Base-by-base conservation (phyloP, 495 filamentous ascomycete genomes). In the Pyrenula aspistea region DNA sequence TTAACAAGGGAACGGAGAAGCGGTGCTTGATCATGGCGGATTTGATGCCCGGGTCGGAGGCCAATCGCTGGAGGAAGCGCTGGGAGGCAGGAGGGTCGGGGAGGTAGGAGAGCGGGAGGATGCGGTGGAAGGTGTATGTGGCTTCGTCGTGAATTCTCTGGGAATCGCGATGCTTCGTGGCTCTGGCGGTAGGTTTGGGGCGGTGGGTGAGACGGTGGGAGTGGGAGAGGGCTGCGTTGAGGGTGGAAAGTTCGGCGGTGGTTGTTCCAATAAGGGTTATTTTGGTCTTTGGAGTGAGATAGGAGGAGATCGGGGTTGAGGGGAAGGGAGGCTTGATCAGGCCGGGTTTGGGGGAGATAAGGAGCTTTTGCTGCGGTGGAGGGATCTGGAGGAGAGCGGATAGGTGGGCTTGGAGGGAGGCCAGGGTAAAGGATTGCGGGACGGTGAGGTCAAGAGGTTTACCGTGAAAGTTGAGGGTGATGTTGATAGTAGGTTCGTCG, bases 1-100 rank as follows among this genome's bases (percentile, higher is more conserved):
- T 95, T 2, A 98, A 76, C 19, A 96, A 68, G 0, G 83, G 83
- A n/a, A 98, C 93, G 51, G 78, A 80, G 75, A 93, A 96, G 50
- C 82, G 79, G 73, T 96, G 90, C 56, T 81, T 81, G 10, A 77
- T 69, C 93, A 98, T 98, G 15, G 83, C 77, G 22, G 83, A 71
- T 57, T 81, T 81, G 71, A 98, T 93, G 47, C 93, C 93, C 0
- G 89, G 83, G 74, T 98, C 93, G 56, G 81, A 76, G 60, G 81
- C 80, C 3, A 98, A 77, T 0, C 88, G 82, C 61, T 85, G 73
- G 25, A 98, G 83, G 69, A 90, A 93, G n/a, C 73, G 64, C 1
- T 82, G 77, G 11, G 81, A 83, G 54, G 80, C 80, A 10, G 78
- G 66, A 0, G 91, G 83, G 60, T 84, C 73, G 0, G 91, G 90